These are phyloP conservation scores for Scedosporium apiospermum DNA, from an alignment of 2,329 filamentous ascomycete genomes.

Conservation along the genomic window DNA sequence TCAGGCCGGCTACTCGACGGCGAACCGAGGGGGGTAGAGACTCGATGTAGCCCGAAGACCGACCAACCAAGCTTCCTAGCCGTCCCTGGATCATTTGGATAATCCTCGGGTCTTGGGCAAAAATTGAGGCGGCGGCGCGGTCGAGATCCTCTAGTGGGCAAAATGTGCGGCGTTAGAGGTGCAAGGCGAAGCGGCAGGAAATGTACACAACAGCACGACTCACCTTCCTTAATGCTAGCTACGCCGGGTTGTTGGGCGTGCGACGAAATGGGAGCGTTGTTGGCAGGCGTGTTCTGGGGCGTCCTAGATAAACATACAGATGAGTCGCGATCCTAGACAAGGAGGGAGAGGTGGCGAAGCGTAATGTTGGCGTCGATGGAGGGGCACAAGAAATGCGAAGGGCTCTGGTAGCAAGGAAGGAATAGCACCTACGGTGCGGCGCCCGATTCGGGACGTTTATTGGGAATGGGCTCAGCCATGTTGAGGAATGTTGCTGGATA, in stretches of 20 bases:
- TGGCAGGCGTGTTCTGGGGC: slow-evolving; percentile 94
- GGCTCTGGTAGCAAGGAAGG: slow-evolving; percentile 7
- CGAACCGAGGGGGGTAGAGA: slow-evolving; percentile 83
- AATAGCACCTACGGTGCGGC: slow-evolving; percentile 46
- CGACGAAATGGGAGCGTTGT: slow-evolving; percentile 93
- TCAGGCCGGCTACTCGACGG: slow-evolving; percentile 86
- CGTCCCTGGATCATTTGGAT: slow-evolving; percentile 98
- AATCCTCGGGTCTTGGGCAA: slow-evolving; percentile 89
- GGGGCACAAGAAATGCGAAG: not conserved
- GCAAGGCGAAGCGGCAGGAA: not conserved
- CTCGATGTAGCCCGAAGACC: slow-evolving; percentile 96
- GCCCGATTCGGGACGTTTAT: slow-evolving; percentile 47
- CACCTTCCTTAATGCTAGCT: slow-evolving; percentile 95
- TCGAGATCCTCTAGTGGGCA: slow-evolving; percentile 71
- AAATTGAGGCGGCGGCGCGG: slow-evolving; percentile 80
- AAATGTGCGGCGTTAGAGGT: slow-evolving; percentile 7
- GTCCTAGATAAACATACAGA: slow-evolving; percentile 48
- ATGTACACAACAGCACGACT: slow-evolving; percentile 21
- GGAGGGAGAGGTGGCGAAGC: not conserved
- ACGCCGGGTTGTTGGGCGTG: slow-evolving; percentile 93
- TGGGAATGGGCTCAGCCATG: slow-evolving; percentile 57
- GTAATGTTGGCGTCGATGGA: not conserved
- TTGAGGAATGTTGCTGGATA: slow-evolving; percentile 15
- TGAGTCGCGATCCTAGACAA: not conserved
- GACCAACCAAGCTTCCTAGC: slow-evolving; percentile 84